Percentiles rank a stretch among this genome's conserved stretches.
phyloP scores from a whole-genome alignment of 202 grass and related monocot genomes.

The Panicum virgatum region DNA sequence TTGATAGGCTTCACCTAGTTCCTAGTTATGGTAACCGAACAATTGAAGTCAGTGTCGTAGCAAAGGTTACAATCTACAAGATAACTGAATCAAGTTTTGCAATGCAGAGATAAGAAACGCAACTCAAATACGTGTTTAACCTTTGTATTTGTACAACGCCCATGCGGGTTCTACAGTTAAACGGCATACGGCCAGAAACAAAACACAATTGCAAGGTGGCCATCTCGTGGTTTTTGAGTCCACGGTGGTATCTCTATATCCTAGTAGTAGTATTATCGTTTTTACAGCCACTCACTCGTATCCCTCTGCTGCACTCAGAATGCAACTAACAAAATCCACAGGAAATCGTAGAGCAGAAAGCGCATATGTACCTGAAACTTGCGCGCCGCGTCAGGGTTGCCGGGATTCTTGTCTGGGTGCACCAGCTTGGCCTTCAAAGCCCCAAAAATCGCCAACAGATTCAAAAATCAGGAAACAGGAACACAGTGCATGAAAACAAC shows the following conservation, averaged over 20 bases:
- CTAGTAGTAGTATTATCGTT: not conserved
- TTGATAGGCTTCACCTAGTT: constrained; percentile 96
- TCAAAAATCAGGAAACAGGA: constrained; percentile 21
- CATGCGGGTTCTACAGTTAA: not conserved
- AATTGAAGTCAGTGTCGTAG: not conserved
- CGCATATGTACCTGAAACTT: constrained; percentile 73
- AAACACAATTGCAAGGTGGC: not conserved
- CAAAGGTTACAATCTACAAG: not conserved
- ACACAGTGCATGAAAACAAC: not conserved
- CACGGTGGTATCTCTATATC: not conserved
- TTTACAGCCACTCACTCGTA: too few species aligned
- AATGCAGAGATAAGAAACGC: not conserved
- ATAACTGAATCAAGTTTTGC: not conserved
- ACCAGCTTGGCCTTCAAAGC: constrained; percentile 76
- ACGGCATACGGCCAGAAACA: not conserved
- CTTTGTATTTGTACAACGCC: not conserved
- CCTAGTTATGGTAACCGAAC: constrained; percentile 43
- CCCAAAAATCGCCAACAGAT: constrained; percentile 19
- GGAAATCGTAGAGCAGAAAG: not conserved
- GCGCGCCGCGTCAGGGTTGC: constrained; percentile 68
- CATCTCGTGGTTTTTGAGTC: not conserved
- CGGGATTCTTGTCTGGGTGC: constrained; percentile 83
- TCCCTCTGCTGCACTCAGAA: not conserved
- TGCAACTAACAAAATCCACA: not conserved
- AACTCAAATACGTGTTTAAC: not conserved